A percentile compares a stretch with the other conserved stretches of the same genome.
phyloP scores from a whole-genome alignment of 2,329 filamentous ascomycete genomes.

The Corinectria fuckeliana region DNA sequence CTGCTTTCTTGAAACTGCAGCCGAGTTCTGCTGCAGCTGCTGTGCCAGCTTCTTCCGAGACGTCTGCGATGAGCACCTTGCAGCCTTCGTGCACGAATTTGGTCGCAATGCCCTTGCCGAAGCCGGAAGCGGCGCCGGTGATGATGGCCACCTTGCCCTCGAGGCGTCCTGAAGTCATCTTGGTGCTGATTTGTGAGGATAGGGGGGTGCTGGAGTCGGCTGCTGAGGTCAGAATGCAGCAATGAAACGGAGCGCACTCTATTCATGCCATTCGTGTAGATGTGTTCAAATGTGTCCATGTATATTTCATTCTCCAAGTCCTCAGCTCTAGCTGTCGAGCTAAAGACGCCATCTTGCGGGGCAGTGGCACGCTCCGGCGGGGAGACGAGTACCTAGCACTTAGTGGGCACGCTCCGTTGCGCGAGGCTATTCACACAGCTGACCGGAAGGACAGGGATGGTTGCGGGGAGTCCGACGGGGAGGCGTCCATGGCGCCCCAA shows the following conservation, averaged over 20 bases:
- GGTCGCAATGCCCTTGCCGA: slow-evolving; percentile 66
- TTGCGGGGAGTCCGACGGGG: slow-evolving; percentile 1
- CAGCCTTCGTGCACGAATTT: slow-evolving; percentile 66
- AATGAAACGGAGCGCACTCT: background rate
- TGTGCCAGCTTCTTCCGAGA: slow-evolving; percentile 60
- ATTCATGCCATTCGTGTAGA: background rate
- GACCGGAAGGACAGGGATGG: background rate
- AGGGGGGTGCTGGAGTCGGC: background rate
- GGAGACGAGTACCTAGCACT: background rate
- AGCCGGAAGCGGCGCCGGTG: slow-evolving; percentile 66
- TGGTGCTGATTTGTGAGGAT: background rate
- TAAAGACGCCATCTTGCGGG: background rate
- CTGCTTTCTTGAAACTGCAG: slow-evolving; percentile 49
- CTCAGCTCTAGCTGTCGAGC: background rate
- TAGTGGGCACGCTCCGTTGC: slow-evolving; percentile 19
- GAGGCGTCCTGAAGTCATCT: slow-evolving; percentile 44
- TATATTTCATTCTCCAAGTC: background rate
- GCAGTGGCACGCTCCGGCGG: slow-evolving; percentile 24
- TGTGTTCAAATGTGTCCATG: background rate
- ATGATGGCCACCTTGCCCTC: slow-evolving; percentile 52
- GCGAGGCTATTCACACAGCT: background rate
- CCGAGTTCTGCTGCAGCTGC: slow-evolving; percentile 54
- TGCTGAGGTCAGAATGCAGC: background rate
- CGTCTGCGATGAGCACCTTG: slow-evolving; percentile 67
- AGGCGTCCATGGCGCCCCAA: background rate